Evolutionary conservation across 1,284 basidiomycete genomes (phyloP).

Genomic region (Irpex sp.): DNA sequence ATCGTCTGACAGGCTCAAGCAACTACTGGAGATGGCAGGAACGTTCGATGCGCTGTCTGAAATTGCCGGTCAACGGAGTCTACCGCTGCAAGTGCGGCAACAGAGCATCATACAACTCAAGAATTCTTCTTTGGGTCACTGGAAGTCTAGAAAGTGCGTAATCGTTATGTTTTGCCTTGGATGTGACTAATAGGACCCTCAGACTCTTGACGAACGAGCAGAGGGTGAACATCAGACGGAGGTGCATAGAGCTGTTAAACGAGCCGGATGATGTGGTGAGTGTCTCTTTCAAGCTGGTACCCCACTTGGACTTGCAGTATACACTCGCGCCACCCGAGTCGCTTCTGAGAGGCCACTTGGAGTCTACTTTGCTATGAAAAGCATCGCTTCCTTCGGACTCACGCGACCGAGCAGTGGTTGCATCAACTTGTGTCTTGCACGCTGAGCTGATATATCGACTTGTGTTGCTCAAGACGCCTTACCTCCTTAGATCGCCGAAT

Average conservation of each 20-base stretch:
- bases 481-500: conserved; percentile 58
- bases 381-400: too few species aligned
- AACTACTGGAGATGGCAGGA: conserved; percentile 60
- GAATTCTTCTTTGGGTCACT: conserved; percentile 60
- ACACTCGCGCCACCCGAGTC: too few species aligned
- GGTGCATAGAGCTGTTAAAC: conserved; percentile 58
- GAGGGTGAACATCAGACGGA: conserved; percentile 48
- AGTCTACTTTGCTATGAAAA: neutral
- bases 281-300: neutral
- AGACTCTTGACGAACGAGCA: conserved; percentile 66
- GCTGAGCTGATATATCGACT: neutral
- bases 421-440: neutral
- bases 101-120: conserved; percentile 81
- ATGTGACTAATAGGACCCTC: neutral
- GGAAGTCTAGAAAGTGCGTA: conserved; percentile 65
- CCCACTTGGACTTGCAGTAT: too few species aligned
- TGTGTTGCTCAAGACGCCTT: neutral
- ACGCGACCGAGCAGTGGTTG: neutral
- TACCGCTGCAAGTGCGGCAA: conserved; percentile 62
- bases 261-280: conserved; percentile 69
- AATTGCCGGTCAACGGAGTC: conserved; percentile 54
- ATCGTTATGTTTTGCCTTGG: neutral
- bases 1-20: conserved; percentile 58
- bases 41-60: conserved; percentile 65
- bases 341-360: too few species aligned